Conservation (phyloP, 2,329 filamentous ascomycete species). For the Curvularia verruculosa region DNA sequence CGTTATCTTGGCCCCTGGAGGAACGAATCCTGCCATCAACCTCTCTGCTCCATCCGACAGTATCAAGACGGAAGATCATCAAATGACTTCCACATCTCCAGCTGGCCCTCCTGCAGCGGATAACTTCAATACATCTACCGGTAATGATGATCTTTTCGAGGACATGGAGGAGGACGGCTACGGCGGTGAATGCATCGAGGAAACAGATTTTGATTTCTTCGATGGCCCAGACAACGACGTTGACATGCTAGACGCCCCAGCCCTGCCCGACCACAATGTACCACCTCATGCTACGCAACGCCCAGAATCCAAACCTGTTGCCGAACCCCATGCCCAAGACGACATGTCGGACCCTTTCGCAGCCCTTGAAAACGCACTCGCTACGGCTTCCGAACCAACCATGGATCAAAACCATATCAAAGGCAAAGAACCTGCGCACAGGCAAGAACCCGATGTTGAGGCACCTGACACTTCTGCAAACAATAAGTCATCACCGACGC, state of each 20-base stretch:
- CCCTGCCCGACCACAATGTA: conserved; percentile 23
- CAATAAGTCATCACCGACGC: neutral
- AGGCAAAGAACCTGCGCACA: conserved; percentile 3
- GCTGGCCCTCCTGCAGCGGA: conserved; percentile 29
- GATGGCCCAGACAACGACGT: conserved; percentile 64
- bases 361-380: conserved; percentile 40
- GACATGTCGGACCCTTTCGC: conserved; percentile 36
- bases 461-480: neutral
- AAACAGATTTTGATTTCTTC: conserved; percentile 85
- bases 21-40: conserved; percentile 42
- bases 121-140: conserved; percentile 28
- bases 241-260: conserved; percentile 41
- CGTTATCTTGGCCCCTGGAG: conserved; percentile 37
- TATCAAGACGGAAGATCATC: conserved; percentile 24
- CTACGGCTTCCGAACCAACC: conserved; percentile 13
- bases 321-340: conserved; percentile 25
- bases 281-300: conserved; percentile 7
- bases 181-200: conserved; percentile 75
- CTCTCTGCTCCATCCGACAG: conserved; percentile 38
- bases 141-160: conserved; percentile 64
- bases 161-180: conserved; percentile 74
- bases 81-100: conserved; percentile 33
- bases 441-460: neutral
- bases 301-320: neutral
- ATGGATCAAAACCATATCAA: conserved; percentile 8